Base-by-base conservation (phyloP, 1,139 yeast genomes). In the Pichia cactophila region DNA sequence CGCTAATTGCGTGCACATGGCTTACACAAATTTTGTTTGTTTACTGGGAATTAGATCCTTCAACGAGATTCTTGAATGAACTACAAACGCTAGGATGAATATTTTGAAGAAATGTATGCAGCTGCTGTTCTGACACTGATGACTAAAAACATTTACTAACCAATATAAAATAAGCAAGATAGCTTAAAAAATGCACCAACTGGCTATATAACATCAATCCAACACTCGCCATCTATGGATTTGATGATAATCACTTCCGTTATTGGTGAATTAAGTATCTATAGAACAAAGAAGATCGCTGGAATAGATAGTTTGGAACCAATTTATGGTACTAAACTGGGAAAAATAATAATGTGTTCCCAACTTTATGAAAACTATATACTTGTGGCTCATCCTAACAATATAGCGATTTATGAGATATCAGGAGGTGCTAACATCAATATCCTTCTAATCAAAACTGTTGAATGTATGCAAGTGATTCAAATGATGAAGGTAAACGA, bases 201-300 rank as follows among this genome's bases (percentile, higher is more conserved):
- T 8, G 42, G 42, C 4, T 40, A 40, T 40, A 40, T 40, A 26
- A 26, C 42, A 9, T n/a, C 42, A 28, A 26, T 40, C 16, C 41
- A 47, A 14, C 26, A 33, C 29, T 12, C 42, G 12, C 12, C 39
- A 12, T 8, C 14, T 10, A 7, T n/a, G 26, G 40, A 41, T n/a
- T 10, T 26, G 6, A 26, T 50, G 5, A 10, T 44, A 1, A 48
- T 44, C 2, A 47, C 45, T n/a, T 42, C 52, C 7, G 42, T 50
- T 11, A 14, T 23, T 8, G 50, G 50, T 4, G 52, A 50, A 41
- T 17, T 50, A 14, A 16, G 33, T 7, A 23, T 50, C 14, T 50
- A 47, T 23, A 17, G 36, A 23, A 29, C 43, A 4, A 11, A 14
- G 4, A 8, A 7, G n/a, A 33, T 42, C 1, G 16, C 11, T 11